Base-by-base conservation (phyloP, 352 stramenopile species). In the Thalassiosira delicatula region DNA sequence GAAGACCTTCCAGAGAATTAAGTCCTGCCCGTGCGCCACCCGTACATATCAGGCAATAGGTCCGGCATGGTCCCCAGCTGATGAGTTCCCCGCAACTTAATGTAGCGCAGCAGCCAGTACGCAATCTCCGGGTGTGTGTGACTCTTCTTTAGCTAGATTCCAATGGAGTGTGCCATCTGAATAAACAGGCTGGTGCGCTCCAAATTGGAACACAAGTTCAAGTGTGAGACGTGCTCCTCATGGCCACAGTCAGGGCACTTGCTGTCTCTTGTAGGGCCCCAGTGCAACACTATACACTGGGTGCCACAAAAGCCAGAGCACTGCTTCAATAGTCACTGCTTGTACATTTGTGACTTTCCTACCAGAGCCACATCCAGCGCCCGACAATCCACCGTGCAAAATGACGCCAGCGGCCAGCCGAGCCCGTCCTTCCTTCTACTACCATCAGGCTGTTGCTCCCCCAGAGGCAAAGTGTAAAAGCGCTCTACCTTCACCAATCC, bases 71-170 rank as follows among this genome's bases (percentile, higher is more conserved):
- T 46, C 37, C 7, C 7, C 37, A 46, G 7, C 7, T 7, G 7
- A 7, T 46, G 7, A 14, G 37, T 14, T 7, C 14, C 14, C 37
- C 37, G 37, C 5, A 57, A 25, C 3, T 29, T 33, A 29, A 70
- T 70, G 17, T 59, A 70, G 14, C 44, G 37, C 21, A 42, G 62
- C 3, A 70, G 3, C 62, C 62, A 70, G 44, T 32, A 60, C 4
- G 40, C 42, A 3, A 70, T 8, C 25, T 59, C 62, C 3, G 40
- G 62, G 25, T 70, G 40, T 5, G 62, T 27, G 12, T 70, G 29
- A 17, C 44, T 70, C 19, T 70, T 60, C 12, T 59, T 35, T 5
- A 70, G 2, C 37, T 42, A 70, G 0, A 44, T 4, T 40, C 2
- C 12, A 57, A 44, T 3, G 42, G n/a, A 3, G 2, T 14, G 2